Evolutionary conservation across 164 flowering plant species (phyloP), one percentile per base, ranked within the genome.

Genomic region (Aristolochia contorta): DNA sequence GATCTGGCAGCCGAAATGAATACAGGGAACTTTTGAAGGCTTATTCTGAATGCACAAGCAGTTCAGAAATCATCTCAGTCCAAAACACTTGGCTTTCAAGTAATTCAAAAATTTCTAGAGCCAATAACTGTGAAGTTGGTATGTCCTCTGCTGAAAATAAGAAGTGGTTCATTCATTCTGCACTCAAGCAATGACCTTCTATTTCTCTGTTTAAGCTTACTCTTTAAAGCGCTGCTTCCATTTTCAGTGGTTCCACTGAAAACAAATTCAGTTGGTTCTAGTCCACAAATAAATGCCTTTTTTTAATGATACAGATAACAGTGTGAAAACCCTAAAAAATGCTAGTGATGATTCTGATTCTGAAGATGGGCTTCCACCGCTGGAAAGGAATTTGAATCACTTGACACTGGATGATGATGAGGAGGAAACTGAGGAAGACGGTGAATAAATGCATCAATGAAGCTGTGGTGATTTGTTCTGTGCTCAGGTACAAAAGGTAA

Each of bases 51-150:
- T 94, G 97, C 47, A 66, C 71, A 62, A 85, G 77, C 63, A 82
- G 99, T 67, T 75, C 87, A 57, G 96, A 77, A 37, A 87, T 94
- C 50, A 86, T 94, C 60, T 59, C 82, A 1, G 85, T 77, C 46
- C 99, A 94, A 73, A 94, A 91, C 74, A 67, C 80, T 21, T 94
- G 97, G 97, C 84, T 94, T 58, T 77, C 96, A 15, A 82, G 83
- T 70, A 71, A 65, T 23, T 37, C 77, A 32, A 75, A 65, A 59
- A 68, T 76, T 50, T 74, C 80, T 25, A 74, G 67, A 23, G 62
- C 54, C 68, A 69, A 59, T 16, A 69, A 73, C 13, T 52, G 14
- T 1, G 71, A 75, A 72, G 90, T 10, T 37, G 43, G 86, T 80
- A 81, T 18, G 62, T 47, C 21, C 30, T 57, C n/a, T 23, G 6